Percentiles rank a stretch among this genome's conserved stretches.
Conservation (phyloP, 306 rosid species). For the Sechiopsis laciniata region DNA sequence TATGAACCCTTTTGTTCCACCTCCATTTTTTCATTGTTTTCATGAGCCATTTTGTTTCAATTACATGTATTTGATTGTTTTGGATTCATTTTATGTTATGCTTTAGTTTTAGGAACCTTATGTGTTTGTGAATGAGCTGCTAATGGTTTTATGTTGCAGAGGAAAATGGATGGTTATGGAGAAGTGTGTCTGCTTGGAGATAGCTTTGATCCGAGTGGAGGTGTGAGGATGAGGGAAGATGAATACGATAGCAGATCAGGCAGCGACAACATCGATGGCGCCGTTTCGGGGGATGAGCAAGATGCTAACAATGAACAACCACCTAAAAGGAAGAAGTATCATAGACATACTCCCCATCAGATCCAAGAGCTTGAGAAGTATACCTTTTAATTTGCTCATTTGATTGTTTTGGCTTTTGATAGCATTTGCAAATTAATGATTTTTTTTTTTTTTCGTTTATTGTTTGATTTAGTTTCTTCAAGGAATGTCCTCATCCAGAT, state of each 20-base stretch:
- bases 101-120: slow-evolving; percentile 10
- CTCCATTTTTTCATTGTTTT: background rate
- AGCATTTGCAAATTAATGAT: background rate
- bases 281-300: slow-evolving; percentile 64
- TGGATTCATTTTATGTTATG: background rate
- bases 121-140: slow-evolving; percentile 9
- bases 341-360: slow-evolving; percentile 76
- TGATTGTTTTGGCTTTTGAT: background rate
- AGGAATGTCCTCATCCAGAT: slow-evolving; percentile 88
- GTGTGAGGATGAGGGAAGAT: slow-evolving; percentile 60
- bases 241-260: slow-evolving; percentile 82
- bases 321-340: slow-evolving; percentile 68
- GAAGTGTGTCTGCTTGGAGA: slow-evolving; percentile 53
- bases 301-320: slow-evolving; percentile 50
- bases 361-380: slow-evolving; percentile 86
- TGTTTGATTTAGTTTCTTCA: slow-evolving; percentile 56
- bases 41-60: slow-evolving; percentile 23
- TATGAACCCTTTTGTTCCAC: slow-evolving; percentile 32
- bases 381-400: slow-evolving; percentile 20
- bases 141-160: slow-evolving; percentile 35
- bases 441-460: slow-evolving; percentile 9
- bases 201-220: slow-evolving; percentile 41
- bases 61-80: background rate
- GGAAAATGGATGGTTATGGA: slow-evolving; percentile 59
- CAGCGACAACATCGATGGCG: slow-evolving; percentile 66